These are phyloP conservation scores for Colletotrichum liaoningense DNA, from an alignment of 2,329 filamentous ascomycete genomes.

Conservation along the genomic window DNA sequence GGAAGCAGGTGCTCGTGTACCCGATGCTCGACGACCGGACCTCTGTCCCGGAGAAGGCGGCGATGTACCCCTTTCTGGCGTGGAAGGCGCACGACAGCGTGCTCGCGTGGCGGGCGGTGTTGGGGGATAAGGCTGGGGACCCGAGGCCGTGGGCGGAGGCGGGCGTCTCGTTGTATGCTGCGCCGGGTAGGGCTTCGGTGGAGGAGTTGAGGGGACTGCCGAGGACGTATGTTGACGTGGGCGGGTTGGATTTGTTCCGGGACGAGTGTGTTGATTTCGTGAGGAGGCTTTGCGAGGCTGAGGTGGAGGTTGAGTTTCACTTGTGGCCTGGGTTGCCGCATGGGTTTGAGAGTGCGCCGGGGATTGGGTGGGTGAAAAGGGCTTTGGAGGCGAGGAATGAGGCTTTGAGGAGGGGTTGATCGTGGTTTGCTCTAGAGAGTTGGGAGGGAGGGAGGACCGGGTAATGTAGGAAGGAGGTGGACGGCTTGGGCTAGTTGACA, in stretches of 20 bases:
- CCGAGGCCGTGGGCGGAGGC: conserved; percentile 10
- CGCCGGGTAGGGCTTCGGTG: conserved; percentile 39
- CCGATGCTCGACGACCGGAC: conserved; percentile 49
- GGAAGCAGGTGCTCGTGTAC: conserved; percentile 46
- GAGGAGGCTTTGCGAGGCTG: conserved; percentile 43
- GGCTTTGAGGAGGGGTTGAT: conserved; percentile 29
- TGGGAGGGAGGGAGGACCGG: neutral
- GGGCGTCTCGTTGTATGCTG: conserved; percentile 36
- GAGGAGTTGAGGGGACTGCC: conserved; percentile 45
- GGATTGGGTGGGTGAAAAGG: conserved; percentile 35
- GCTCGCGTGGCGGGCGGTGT: conserved; percentile 40
- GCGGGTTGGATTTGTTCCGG: conserved; percentile 51
- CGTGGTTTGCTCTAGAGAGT: rapidly evolving
- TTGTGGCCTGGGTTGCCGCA: conserved; percentile 54
- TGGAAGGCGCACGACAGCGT: conserved; percentile 38
- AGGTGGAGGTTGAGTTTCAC: conserved; percentile 52
- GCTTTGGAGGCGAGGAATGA: conserved; percentile 39
- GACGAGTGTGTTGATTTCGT: conserved; percentile 48
- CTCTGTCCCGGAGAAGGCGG: conserved; percentile 5
- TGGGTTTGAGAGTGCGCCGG: conserved; percentile 44
- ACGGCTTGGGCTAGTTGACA: too few relatives aligned
- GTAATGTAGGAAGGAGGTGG: too few relatives aligned
- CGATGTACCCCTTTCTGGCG: conserved; percentile 20
- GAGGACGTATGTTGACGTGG: conserved; percentile 51
- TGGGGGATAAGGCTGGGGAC: conserved; percentile 34